phyloP scores from a whole-genome alignment of 306 rosid genomes.

The Fragaria vesca region DNA sequence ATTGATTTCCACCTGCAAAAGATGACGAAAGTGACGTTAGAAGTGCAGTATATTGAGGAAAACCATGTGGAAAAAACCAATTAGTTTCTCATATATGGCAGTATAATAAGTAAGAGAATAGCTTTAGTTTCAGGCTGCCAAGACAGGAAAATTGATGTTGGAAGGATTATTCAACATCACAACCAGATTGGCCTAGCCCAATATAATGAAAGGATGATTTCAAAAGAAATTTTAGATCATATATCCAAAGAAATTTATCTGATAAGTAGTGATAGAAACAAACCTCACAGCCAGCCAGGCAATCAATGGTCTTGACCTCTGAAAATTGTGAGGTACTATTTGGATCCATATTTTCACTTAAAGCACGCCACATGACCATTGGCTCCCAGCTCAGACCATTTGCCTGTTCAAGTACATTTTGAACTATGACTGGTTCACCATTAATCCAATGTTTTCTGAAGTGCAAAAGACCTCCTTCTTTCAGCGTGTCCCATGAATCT shows the following conservation, averaged over 20 bases:
- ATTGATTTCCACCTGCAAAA: conserved; percentile 67
- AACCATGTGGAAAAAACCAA: conserved; percentile 12
- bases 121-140: conserved; percentile 2
- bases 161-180: background rate
- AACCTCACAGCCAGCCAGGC: conserved; percentile 90
- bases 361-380: conserved; percentile 86
- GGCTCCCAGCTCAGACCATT: conserved; percentile 94
- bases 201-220: background rate
- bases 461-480: conserved; percentile 32
- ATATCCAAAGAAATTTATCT: background rate
- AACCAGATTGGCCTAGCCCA: background rate
- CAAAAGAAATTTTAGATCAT: background rate
- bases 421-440: conserved; percentile 73
- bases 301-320: conserved; percentile 82
- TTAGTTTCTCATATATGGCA: background rate
- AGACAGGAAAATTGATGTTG: background rate
- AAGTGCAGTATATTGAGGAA: conserved; percentile 11
- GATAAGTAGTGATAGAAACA: conserved; percentile 13
- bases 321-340: conserved; percentile 50
- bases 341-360: conserved; percentile 53
- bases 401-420: conserved; percentile 62
- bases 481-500: conserved; percentile 34
- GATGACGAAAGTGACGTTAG: conserved; percentile 21
- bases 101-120: background rate
- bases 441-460: conserved; percentile 65